Conservation (phyloP, 2,329 filamentous ascomycete species). For the Lachnellula suecica region DNA sequence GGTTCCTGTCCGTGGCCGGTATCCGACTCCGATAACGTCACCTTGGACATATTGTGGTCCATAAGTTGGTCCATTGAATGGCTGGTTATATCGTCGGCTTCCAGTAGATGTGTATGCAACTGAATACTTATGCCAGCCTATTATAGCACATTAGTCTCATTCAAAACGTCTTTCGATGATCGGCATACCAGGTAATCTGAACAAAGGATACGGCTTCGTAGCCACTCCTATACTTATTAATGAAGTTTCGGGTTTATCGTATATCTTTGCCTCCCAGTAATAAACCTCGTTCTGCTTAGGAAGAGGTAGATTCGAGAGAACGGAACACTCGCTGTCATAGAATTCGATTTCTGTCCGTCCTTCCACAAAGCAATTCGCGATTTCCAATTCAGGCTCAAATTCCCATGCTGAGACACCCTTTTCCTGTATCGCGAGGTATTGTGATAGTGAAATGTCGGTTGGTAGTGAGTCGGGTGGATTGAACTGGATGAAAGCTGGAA, state of each 20-base stretch:
- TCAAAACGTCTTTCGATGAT: not conserved
- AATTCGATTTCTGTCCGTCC: conserved; percentile 96
- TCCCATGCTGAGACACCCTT: conserved; percentile 99
- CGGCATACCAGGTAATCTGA: conserved; percentile 80
- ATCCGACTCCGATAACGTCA: conserved; percentile 93
- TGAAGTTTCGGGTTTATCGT: conserved; percentile 90
- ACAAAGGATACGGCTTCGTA: conserved; percentile 95
- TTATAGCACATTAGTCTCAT: conserved; percentile 10
- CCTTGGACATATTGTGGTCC: conserved; percentile 86
- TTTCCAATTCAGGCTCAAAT: conserved; percentile 98
- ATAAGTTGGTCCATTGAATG: conserved; percentile 77
- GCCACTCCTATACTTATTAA: conserved; percentile 89
- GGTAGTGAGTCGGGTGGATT: conserved; percentile 94
- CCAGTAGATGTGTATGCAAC: conserved; percentile 89
- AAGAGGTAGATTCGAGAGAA: conserved; percentile 77
- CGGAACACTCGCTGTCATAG: conserved; percentile 96
- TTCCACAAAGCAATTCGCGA: conserved; percentile 98
- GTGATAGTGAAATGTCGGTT: conserved; percentile 95
- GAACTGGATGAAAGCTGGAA: conserved; percentile 81
- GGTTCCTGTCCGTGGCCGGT: conserved; percentile 88
- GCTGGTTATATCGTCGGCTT: conserved; percentile 86
- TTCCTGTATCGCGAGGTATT: conserved; percentile 97
- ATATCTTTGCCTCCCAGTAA: conserved; percentile 99
- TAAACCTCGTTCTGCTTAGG: conserved; percentile 99
- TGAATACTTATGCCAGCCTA: conserved; percentile 89